These are phyloP conservation scores for Salvia rosmarinus DNA, from an alignment of 257 asterid species.

Conservation along the genomic window DNA sequence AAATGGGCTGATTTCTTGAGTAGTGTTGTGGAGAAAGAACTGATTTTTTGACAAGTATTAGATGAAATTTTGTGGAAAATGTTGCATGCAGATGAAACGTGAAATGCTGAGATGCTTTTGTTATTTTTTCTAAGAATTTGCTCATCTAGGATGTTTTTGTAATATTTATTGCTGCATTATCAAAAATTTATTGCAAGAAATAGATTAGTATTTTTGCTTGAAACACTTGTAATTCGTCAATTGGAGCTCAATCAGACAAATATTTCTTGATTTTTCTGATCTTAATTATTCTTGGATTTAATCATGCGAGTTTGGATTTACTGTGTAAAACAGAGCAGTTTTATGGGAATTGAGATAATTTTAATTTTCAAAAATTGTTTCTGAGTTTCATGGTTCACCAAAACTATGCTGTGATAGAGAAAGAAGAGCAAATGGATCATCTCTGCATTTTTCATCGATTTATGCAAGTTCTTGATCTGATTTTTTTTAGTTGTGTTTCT, in stretches of 20 bases:
- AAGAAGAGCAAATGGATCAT: neutral
- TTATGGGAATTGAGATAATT: neutral
- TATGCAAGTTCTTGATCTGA: neutral
- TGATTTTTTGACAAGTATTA: slow-evolving; percentile 4
- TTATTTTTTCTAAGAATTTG: slow-evolving; percentile 2
- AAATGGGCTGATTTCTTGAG: slow-evolving; percentile 21
- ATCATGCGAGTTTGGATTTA: no score
- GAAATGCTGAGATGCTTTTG: neutral
- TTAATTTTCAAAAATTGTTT: neutral
- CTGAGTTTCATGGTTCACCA: neutral
- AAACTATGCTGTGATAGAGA: no score
- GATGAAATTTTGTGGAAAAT: slow-evolving; percentile 17
- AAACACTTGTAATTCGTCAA: neutral
- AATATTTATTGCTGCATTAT: neutral
- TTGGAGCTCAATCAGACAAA: neutral
- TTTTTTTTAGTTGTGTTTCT: neutral
- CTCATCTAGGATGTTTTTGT: neutral
- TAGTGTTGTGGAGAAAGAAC: neutral
- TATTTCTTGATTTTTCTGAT: neutral
- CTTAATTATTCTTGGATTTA: neutral
- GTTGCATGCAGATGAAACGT: slow-evolving; percentile 29
- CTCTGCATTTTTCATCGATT: neutral
- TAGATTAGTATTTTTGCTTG: neutral
- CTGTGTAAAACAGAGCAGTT: neutral
- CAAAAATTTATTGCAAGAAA: slow-evolving; percentile 6